phyloP scores from a whole-genome alignment of 345 rosid species.

The Diplotaxis tenuifolia region DNA sequence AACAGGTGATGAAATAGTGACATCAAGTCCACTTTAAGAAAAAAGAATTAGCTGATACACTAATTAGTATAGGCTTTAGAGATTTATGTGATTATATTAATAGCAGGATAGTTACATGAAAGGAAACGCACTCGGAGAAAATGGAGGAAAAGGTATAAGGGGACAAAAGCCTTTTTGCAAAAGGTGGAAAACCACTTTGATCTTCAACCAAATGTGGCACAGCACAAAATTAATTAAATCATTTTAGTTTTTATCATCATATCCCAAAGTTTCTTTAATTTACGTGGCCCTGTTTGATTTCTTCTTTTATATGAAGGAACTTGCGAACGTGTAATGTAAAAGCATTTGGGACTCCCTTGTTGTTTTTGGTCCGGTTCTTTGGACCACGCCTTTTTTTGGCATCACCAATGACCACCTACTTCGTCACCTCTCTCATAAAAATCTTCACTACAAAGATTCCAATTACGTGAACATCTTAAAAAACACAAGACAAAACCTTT shows the following conservation, averaged over 20 bases:
- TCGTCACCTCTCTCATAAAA: not conserved
- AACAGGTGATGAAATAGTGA: slow-evolving; percentile 12
- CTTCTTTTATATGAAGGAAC: not conserved
- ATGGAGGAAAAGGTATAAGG: slow-evolving; percentile 1
- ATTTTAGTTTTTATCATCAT: not conserved
- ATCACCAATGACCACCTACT: slow-evolving; percentile 20
- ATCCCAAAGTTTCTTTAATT: not conserved
- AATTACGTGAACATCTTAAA: not conserved
- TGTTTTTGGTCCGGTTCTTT: not conserved
- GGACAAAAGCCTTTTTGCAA: slow-evolving; percentile 10
- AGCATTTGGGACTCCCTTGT: slow-evolving; percentile 3
- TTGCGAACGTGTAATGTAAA: slow-evolving; percentile 2
- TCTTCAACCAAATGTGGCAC: not conserved
- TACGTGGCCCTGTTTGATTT: slow-evolving; percentile 11
- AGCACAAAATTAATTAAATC: slow-evolving; percentile 1
- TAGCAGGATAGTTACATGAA: slow-evolving; percentile 9
- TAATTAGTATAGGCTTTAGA: not conserved
- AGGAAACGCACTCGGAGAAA: slow-evolving; percentile 21
- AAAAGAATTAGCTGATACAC: not conserved
- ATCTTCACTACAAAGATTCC: not conserved
- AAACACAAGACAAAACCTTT: not conserved
- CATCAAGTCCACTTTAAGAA: slow-evolving; percentile 2
- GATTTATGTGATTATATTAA: not conserved
- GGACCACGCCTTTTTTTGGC: slow-evolving; percentile 16
- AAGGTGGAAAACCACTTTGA: slow-evolving; percentile 35